A percentile compares a stretch with the other conserved stretches of the same genome.
phyloP scores from a whole-genome alignment of 2,329 filamentous ascomycete species.

The Claviceps lovelessii region DNA sequence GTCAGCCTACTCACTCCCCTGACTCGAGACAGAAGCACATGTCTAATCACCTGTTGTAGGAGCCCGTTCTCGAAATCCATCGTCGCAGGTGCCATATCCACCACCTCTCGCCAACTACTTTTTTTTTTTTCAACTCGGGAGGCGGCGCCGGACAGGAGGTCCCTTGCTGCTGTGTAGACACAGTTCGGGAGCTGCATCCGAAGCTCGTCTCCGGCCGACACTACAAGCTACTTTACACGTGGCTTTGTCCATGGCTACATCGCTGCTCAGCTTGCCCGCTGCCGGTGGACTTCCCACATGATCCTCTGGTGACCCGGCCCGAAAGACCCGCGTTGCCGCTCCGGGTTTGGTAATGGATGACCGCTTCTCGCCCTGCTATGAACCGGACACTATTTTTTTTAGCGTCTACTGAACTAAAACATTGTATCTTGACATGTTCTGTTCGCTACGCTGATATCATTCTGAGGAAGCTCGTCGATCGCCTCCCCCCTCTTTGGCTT shows the following conservation, averaged over 20 bases:
- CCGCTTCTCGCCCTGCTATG: neutral
- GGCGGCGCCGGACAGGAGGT: neutral
- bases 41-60: too few species aligned
- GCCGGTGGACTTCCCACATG: neutral
- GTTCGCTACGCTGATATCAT: neutral
- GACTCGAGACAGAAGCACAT: too few species aligned
- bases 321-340: neutral
- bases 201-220: neutral
- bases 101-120: too few species aligned
- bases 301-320: neutral
- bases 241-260: too few species aligned
- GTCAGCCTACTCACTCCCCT: too few species aligned
- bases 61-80: too few species aligned
- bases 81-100: too few species aligned
- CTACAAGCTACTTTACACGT: too few species aligned
- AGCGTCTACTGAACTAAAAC: neutral
- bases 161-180: neutral
- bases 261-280: too few species aligned
- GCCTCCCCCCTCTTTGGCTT: neutral
- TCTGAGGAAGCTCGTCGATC: too few species aligned
- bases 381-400: neutral
- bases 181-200: neutral
- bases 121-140: neutral
- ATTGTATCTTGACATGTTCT: neutral
- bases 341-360: neutral